Evolutionary conservation across 106 monocot species (phyloP).

Genomic region (Allium cepa): DNA sequence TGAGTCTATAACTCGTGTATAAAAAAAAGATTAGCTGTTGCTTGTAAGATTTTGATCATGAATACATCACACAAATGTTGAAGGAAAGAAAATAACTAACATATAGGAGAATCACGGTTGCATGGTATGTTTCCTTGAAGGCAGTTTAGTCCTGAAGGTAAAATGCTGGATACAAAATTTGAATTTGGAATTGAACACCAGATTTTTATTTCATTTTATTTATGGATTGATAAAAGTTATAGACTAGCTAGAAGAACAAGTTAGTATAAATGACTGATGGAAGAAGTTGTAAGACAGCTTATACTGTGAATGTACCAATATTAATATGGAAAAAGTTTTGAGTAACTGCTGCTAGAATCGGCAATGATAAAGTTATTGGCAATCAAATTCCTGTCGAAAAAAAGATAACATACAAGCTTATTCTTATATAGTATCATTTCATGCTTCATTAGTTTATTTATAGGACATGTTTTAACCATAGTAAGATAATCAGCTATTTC

Average conservation of each 20-base stretch:
- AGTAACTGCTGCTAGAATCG: constrained; percentile 66
- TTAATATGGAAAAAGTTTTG: background rate
- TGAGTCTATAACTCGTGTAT: constrained; percentile 33
- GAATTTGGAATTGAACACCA: no score
- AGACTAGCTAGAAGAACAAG: no score
- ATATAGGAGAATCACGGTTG: constrained; percentile 39
- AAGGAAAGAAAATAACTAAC: constrained; percentile 27
- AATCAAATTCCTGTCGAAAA: constrained; percentile 69
- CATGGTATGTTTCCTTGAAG: constrained; percentile 73
- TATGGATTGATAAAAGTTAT: no score
- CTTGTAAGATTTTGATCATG: background rate
- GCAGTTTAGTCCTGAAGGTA: constrained; percentile 65
- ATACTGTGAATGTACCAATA: background rate
- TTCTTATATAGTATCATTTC: no score
- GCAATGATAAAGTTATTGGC: constrained; percentile 74
- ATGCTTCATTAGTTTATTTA: no score
- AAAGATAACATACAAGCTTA: background rate
- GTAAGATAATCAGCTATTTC: background rate
- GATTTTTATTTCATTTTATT: no score
- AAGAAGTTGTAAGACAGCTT: no score
- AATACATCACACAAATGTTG: background rate
- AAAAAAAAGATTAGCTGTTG: background rate
- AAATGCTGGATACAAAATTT: constrained; percentile 24
- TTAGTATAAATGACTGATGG: no score
- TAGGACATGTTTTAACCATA: no score